Conservation (phyloP, 2,329 filamentous ascomycete genomes). For the Aspergillus brunneoviolaceus region DNA sequence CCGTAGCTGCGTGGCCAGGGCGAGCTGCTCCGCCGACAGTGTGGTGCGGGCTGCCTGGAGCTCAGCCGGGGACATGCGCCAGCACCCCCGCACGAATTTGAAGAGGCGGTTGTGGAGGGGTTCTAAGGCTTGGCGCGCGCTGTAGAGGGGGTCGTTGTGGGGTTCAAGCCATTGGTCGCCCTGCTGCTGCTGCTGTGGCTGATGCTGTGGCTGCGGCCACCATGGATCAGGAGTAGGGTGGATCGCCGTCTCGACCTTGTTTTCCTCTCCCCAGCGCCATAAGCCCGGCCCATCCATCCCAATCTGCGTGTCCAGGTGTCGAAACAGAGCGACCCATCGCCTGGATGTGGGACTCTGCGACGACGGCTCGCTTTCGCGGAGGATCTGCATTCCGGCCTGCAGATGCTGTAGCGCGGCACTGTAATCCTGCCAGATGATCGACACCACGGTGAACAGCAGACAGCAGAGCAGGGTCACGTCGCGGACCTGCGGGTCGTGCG, state of each 20-base stretch:
- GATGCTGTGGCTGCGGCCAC: too few species aligned
- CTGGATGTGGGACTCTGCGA: not conserved
- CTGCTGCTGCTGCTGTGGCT: not conserved
- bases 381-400: not conserved
- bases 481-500: not conserved
- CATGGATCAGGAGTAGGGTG: not conserved
- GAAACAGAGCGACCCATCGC: not conserved
- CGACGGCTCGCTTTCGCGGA: not conserved
- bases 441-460: not conserved
- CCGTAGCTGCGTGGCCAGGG: not conserved
- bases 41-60: not conserved
- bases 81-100: not conserved
- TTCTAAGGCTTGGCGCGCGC: not conserved
- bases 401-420: not conserved
- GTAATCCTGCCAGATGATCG: not conserved
- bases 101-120: not conserved
- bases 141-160: not conserved
- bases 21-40: not conserved
- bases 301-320: not conserved
- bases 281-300: not conserved
- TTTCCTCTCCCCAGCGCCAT: not conserved
- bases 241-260: not conserved
- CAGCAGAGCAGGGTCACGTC: conserved; percentile 3
- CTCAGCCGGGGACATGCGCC: not conserved
- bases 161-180: too few species aligned